Percentiles rank a stretch among this genome's conserved stretches.
These are phyloP conservation scores for Rhynchosporium agropyri DNA, from an alignment of 2,329 filamentous ascomycete species.

Conservation along the genomic window DNA sequence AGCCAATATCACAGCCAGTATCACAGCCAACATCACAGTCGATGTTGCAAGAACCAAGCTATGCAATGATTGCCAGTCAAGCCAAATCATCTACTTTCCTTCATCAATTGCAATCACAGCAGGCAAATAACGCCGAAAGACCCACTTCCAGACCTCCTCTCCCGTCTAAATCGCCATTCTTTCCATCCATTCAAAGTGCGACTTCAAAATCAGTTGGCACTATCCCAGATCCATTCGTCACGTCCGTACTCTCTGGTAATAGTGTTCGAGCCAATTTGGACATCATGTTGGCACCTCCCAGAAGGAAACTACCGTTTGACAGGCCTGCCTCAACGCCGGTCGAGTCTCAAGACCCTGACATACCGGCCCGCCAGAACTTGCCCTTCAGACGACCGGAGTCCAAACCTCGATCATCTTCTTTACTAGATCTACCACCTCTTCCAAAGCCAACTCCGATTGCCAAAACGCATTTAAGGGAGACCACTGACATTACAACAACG, in stretches of 20 bases:
- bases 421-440: conserved; percentile 30
- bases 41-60: not conserved
- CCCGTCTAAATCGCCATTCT: conserved; percentile 10
- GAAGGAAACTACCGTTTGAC: conserved; percentile 5
- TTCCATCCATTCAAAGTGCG: not conserved
- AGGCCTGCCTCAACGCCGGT: conserved; percentile 28
- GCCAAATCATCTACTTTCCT: not conserved
- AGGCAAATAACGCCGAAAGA: not conserved
- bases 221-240: conserved; percentile 14
- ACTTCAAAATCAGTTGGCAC: not conserved
- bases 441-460: conserved; percentile 35
- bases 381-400: conserved; percentile 34
- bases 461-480: not conserved
- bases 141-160: not conserved
- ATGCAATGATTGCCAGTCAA: not conserved
- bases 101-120: conserved; percentile 1
- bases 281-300: conserved; percentile 26
- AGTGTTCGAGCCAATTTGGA: conserved; percentile 11
- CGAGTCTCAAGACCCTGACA: conserved; percentile 11
- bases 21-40: conserved; percentile 1
- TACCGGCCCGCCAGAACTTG: conserved; percentile 37
- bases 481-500: not conserved
- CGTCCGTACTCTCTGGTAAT: not conserved
- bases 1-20: not conserved
- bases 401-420: conserved; percentile 16